Conservation (phyloP, 208 protist species). For the Trypanosoma lewisi region DNA sequence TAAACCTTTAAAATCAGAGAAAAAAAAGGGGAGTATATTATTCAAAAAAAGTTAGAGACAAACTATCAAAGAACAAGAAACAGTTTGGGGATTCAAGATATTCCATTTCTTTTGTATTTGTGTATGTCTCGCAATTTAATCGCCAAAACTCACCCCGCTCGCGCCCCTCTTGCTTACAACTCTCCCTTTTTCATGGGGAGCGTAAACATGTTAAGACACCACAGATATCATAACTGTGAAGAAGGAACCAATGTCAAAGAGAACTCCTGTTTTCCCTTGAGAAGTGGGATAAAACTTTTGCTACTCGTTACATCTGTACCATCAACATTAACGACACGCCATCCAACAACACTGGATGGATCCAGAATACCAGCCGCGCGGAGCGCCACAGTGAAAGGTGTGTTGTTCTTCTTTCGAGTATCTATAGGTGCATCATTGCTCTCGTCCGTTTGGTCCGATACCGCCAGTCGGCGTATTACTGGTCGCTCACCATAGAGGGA, state of each 20-base stretch:
- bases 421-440: background rate
- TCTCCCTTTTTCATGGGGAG: too few relatives aligned
- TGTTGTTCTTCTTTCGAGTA: constrained; percentile 1
- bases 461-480: constrained; percentile 25
- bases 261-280: constrained; percentile 25
- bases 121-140: background rate
- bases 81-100: too few relatives aligned
- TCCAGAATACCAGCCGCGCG: constrained; percentile 13
- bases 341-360: constrained; percentile 31
- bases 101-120: constrained; percentile 6
- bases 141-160: too few relatives aligned
- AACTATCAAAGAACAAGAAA: background rate
- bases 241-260: constrained; percentile 12
- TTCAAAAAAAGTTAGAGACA: constrained; percentile 1
- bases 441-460: background rate
- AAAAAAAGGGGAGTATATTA: background rate
- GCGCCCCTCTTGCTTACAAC: too few relatives aligned
- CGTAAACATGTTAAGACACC: too few relatives aligned
- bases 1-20: background rate
- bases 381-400: constrained; percentile 30
- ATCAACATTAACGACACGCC: constrained; percentile 31
- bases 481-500: constrained; percentile 30
- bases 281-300: constrained; percentile 32
- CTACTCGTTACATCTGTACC: constrained; percentile 28
- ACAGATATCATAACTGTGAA: background rate